phyloP scores from a whole-genome alignment of 2,329 filamentous ascomycete species.

The Colletotrichum simmondsii region DNA sequence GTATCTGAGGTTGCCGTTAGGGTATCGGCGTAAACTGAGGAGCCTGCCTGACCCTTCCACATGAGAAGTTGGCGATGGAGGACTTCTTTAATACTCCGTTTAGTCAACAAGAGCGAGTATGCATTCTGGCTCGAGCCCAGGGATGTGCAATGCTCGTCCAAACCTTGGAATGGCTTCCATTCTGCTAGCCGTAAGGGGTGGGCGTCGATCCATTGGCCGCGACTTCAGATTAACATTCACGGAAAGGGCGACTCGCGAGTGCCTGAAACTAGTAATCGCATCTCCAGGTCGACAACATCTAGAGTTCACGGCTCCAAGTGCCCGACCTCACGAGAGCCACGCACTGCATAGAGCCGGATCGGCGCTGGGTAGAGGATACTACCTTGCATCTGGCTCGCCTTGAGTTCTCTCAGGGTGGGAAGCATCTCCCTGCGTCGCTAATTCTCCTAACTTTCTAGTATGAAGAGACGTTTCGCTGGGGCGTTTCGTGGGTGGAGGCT shows the following conservation, averaged over 20 bases:
- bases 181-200: neutral
- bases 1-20: constrained; percentile 15
- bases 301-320: constrained; percentile 6
- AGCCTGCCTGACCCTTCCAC: neutral
- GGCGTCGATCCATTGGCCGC: constrained; percentile 1
- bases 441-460: neutral
- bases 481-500: constrained; percentile 9
- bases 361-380: neutral
- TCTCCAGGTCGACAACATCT: neutral
- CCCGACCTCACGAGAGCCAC: neutral
- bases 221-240: constrained; percentile 23
- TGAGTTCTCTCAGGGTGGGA: neutral
- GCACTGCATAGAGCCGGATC: constrained; percentile 13
- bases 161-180: constrained; percentile 18
- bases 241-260: constrained; percentile 19
- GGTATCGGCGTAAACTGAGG: constrained; percentile 25
- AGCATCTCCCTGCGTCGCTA: constrained; percentile 1
- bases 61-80: fast-evolving
- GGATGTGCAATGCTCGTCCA: constrained; percentile 16
- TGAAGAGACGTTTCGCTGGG: constrained; percentile 11
- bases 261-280: constrained; percentile 22
- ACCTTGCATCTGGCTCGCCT: neutral
- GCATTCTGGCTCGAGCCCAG: neutral
- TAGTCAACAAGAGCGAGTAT: neutral
- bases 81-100: constrained; percentile 24